Base-by-base conservation (phyloP, 768 basidiomycete genomes). In the Boletus subparvulus region DNA sequence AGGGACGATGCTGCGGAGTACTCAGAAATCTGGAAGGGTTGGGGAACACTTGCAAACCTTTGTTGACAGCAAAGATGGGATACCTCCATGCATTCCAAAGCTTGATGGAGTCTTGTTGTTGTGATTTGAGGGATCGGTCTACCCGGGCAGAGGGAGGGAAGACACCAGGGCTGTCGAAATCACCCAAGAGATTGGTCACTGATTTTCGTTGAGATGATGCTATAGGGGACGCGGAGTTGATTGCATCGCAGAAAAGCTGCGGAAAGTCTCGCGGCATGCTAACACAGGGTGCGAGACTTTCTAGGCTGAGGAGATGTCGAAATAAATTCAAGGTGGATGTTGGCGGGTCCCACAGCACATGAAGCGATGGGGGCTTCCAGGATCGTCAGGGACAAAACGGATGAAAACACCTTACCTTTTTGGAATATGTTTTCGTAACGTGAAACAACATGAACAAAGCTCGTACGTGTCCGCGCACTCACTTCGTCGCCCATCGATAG, bases 11-110 rank as follows among this genome's bases (percentile, higher is more conserved):
- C 71, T 72, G 33, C 16, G 11, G 26, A 12, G 54, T 17, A 41
- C 17, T 66, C 42, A 57, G 40, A 47, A 47, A 43, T 19, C 2
- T 24, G 28, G 39, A 11, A 26, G 10, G 32, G 16, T 13, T 32
- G 14, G 16, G 6, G 30, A 33, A 26, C 12, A 32, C 12, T 40
- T 46, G 19, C 69, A 47, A 49, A 88, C 89, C 86, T 80, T 90
- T 90, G 35, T 80, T 74, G 0, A 83, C 82, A 7, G 83, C 82
- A 56, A 88, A 76, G n/a, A 80, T 69, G 5, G 83, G 86, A 66
- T 87, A 84, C 69, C 83, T 88, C 83, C 88, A 88, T 55, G 84
- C 75, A 65, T 90, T 81, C 83, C 87, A 86, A 10, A 90, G 65
- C 42, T 80, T 80, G 49, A 90, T 62, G 0, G 86, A 83, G 21